Evolutionary conservation across 805 yeast species (phyloP).

Genomic region (Starmerella bacillaris): DNA sequence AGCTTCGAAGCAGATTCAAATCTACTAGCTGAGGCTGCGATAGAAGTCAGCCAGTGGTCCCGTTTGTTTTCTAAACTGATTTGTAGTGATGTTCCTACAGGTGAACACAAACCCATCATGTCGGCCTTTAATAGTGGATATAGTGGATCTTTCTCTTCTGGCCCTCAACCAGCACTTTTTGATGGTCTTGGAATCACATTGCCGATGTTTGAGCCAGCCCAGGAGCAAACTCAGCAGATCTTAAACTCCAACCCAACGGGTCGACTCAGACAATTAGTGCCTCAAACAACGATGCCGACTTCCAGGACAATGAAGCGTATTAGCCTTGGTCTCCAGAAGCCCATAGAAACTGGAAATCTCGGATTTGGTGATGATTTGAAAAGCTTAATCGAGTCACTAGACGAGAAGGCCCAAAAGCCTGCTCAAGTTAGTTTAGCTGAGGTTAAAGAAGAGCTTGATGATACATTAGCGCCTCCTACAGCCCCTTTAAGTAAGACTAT

Average conservation of each 20-base stretch:
- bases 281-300: constrained; percentile 2
- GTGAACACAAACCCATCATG: too few species aligned
- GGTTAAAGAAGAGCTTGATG: constrained; percentile 1
- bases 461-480: neutral
- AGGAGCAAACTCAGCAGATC: neutral
- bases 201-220: neutral
- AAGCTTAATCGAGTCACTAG: constrained; percentile 6
- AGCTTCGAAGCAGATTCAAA: constrained; percentile 7
- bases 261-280: constrained; percentile 1
- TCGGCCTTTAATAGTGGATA: neutral
- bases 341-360: constrained; percentile 1
- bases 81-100: constrained; percentile 1
- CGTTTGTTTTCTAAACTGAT: constrained; percentile 10
- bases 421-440: constrained; percentile 1
- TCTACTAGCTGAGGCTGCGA: neutral
- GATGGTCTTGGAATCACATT: neutral
- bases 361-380: constrained; percentile 16
- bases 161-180: neutral
- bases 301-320: constrained; percentile 10
- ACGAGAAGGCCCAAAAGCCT: constrained; percentile 3
- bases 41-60: constrained; percentile 10
- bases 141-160: too few species aligned
- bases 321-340: constrained; percentile 5
- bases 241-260: neutral
- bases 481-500: too few species aligned